Evolutionary conservation across 2,329 filamentous ascomycete genomes (phyloP), one percentile per base, ranked within the genome.

Genomic region (Colletotrichum limetticola): DNA sequence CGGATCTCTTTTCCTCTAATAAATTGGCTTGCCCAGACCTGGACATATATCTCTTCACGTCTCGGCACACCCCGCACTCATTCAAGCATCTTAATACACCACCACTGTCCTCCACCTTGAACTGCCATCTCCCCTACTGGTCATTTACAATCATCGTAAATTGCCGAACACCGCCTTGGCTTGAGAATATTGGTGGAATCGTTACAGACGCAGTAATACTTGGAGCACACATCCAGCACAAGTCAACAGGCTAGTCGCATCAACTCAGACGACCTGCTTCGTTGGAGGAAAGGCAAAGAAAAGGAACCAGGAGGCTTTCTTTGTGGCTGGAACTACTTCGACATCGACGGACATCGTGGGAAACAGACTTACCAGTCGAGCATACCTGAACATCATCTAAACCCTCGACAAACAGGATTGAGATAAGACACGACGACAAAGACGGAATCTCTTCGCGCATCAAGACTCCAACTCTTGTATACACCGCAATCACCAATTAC

Each of bases 11-110:
- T 63, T 61, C 64, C 58, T 58, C 60, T 69, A 64, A 72, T 65
- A 72, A 59, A 69, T 61, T 35, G 60, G 55, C 53, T 49, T 65
- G 32, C 70, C 66, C 66, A 70, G 66, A 70, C 66, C 46, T 69
- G 53, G 14, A 49, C 28, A 24, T 30, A 70, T 57, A 66, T 71
- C 46, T 26, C 56, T 58, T 35, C 35, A 7, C 11, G 35, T 22
- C 5, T 37, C 12, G 37, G 26, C 57, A 49, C 35, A 66, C 59
- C 64, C 58, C 59, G 37, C 65, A 60, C 19, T 22, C 14, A 22
- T 4, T n/a, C 32, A 16, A 30, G 14, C 14, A 67, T 42, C 57
- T 49, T 28, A 19, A 64, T 37, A 32, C 57, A 63, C 53, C 28
- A 63, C 19, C 28, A 22, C 53, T 26, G n/a, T 26, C 42, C 28